Evolutionary conservation across 148 eudicot genomes (phyloP).

Genomic region (Heliosperma pusillum): DNA sequence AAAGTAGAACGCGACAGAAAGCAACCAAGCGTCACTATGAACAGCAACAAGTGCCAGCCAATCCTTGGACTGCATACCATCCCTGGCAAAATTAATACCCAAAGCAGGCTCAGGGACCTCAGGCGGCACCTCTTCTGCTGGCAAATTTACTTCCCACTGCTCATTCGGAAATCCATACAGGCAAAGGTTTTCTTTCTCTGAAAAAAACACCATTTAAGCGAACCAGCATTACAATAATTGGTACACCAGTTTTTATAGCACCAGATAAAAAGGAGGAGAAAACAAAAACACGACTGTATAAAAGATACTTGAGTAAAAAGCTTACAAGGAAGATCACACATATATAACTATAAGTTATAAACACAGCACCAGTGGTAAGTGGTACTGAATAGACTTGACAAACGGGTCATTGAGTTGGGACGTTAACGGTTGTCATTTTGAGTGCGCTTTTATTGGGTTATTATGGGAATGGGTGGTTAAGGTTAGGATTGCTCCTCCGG

Average conservation of each 20-base stretch:
- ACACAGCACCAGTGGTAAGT: background rate
- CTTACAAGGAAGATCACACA: no score
- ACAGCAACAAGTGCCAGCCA: conserved; percentile 76
- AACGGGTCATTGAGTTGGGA: background rate
- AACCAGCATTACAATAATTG: background rate
- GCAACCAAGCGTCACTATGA: conserved; percentile 76
- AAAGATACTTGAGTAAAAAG: background rate
- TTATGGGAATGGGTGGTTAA: background rate
- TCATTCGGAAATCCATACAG: conserved; percentile 70
- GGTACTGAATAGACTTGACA: background rate
- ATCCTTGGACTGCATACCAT: conserved; percentile 67
- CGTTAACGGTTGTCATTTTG: background rate
- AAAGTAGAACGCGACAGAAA: conserved; percentile 67
- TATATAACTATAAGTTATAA: background rate
- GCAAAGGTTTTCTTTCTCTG: conserved; percentile 78
- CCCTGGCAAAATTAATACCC: conserved; percentile 77
- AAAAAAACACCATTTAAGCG: conserved; percentile 3
- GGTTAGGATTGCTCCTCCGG: no score
- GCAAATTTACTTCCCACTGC: conserved; percentile 73
- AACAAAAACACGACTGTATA: background rate
- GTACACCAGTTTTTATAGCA: background rate
- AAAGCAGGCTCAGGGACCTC: conserved; percentile 80
- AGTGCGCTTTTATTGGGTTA: background rate
- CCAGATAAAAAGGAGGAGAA: background rate
- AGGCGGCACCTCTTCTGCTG: conserved; percentile 78